Evolutionary conservation across 2,329 filamentous ascomycete species (phyloP).

Genomic region (Scytalidium sp.): DNA sequence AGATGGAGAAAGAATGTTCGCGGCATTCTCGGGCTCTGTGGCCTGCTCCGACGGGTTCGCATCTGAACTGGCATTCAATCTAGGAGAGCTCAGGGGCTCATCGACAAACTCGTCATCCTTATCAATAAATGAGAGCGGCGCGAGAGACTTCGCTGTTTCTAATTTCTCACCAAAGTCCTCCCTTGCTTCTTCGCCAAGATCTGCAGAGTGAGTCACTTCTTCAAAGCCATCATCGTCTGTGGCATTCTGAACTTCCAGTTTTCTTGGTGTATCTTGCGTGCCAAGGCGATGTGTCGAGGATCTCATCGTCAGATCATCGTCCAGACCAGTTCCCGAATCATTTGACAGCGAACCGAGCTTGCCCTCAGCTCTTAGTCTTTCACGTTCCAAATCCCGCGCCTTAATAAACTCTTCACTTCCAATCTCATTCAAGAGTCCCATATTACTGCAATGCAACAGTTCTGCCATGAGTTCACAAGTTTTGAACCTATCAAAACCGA

Average conservation of each 20-base stretch:
- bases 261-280: conserved; percentile 64
- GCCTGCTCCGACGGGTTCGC: conserved; percentile 52
- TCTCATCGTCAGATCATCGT: conserved; percentile 63
- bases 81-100: conserved; percentile 69
- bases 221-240: conserved; percentile 92
- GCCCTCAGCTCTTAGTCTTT: conserved; percentile 74
- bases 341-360: conserved; percentile 51
- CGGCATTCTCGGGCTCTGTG: conserved; percentile 54
- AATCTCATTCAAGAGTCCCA: conserved; percentile 89
- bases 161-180: conserved; percentile 62
- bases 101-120: conserved; percentile 74
- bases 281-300: conserved; percentile 44
- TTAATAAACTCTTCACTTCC: conserved; percentile 86
- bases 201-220: conserved; percentile 70
- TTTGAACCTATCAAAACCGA: conserved; percentile 98
- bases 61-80: conserved; percentile 53
- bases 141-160: conserved; percentile 25
- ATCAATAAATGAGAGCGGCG: conserved; percentile 42
- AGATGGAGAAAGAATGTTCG: conserved; percentile 55
- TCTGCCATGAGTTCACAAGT: conserved; percentile 99
- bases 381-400: conserved; percentile 75
- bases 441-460: conserved; percentile 95
- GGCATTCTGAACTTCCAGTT: conserved; percentile 74
- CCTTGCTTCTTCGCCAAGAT: conserved; percentile 70
- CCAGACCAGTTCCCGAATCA: conserved; percentile 37